Conservation (phyloP, 345 rosid species). For the Mallotus nudiflorus region DNA sequence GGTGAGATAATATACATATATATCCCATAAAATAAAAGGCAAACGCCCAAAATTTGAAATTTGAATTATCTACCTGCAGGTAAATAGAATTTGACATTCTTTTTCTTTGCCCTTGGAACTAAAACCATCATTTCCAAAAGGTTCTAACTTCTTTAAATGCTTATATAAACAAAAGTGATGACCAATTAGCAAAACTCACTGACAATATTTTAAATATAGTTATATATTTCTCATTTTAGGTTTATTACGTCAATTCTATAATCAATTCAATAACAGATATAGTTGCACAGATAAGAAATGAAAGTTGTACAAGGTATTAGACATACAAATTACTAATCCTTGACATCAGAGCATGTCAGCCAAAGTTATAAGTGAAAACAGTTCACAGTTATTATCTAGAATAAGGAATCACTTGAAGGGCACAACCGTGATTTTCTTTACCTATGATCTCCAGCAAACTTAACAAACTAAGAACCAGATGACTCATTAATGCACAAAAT, state of each 20-base stretch:
- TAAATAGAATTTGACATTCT: too few relatives aligned
- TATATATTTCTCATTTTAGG: not conserved
- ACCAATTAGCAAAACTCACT: not conserved
- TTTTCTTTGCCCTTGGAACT: not conserved
- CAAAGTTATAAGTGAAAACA: not conserved
- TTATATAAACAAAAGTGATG: not conserved
- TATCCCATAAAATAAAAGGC: too few relatives aligned
- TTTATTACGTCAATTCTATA: not conserved
- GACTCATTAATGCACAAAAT: not conserved
- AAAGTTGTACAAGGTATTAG: not conserved
- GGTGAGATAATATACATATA: slow-evolving; percentile 3
- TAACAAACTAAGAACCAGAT: not conserved
- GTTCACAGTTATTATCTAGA: not conserved
- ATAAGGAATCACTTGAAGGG: not conserved
- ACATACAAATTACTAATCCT: not conserved
- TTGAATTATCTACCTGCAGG: too few relatives aligned
- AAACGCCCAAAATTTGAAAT: too few relatives aligned
- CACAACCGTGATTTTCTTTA: not conserved
- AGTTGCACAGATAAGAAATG: not conserved
- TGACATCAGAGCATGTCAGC: not conserved
- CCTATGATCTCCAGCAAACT: not conserved
- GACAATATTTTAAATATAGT: not conserved
- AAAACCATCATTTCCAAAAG: not conserved
- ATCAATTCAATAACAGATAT: not conserved
- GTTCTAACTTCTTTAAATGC: too few relatives aligned